A percentile compares a stretch with the other conserved stretches of the same genome.
phyloP scores from a whole-genome alignment of 306 rosid genomes.

The Argentina anserina region DNA sequence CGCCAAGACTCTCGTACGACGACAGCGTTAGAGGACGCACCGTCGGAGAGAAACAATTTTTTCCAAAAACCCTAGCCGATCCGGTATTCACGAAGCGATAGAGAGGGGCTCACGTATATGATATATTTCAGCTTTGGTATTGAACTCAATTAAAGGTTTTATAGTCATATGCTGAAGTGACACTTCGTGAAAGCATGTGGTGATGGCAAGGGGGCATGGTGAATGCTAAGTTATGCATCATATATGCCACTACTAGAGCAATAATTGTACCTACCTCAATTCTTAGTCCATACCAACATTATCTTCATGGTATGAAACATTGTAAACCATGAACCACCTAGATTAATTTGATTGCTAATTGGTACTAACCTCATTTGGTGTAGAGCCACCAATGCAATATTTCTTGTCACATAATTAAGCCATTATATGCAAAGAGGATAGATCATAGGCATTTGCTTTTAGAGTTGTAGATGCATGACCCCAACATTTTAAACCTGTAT shows the following conservation, averaged over 20 bases:
- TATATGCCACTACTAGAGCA: neutral
- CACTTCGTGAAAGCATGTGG: neutral
- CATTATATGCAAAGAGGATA: neutral
- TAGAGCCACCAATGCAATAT: neutral
- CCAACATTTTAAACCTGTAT: too few relatives aligned
- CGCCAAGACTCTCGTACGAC: too few relatives aligned
- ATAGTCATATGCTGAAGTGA: neutral
- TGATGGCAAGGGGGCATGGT: neutral
- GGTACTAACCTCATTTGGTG: neutral
- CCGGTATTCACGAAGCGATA: too few relatives aligned
- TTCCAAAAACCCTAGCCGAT: too few relatives aligned
- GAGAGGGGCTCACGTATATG: too few relatives aligned
- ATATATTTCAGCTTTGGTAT: too few relatives aligned
- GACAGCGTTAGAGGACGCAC: too few relatives aligned
- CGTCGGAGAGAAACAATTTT: too few relatives aligned
- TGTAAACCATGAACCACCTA: neutral
- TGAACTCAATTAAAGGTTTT: neutral
- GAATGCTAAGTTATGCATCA: neutral
- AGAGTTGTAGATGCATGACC: too few relatives aligned
- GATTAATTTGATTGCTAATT: neutral
- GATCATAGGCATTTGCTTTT: neutral
- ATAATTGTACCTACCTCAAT: slow-evolving; percentile 8
- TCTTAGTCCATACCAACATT: slow-evolving; percentile 5
- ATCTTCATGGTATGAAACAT: neutral
- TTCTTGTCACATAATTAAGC: neutral